phyloP scores from a whole-genome alignment of 108 stramenopile genomes.

The Aurantiochytrium sp. region DNA sequence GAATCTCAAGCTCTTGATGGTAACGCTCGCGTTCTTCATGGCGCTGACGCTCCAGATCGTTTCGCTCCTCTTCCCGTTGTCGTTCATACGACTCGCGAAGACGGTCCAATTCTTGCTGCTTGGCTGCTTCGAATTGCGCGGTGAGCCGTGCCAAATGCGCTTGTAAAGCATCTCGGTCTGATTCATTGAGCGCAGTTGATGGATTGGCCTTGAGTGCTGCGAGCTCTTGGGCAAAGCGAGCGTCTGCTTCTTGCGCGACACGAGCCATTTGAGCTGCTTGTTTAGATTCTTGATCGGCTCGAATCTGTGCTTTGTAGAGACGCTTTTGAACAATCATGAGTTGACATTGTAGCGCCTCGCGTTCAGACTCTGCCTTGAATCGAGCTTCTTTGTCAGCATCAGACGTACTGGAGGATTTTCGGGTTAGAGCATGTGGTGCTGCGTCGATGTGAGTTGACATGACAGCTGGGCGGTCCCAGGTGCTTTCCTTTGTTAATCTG shows the following conservation, averaged over 20 bases:
- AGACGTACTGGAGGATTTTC: no score
- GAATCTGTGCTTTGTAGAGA: not conserved
- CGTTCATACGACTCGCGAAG: not conserved
- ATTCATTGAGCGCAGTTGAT: no score
- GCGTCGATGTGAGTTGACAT: not conserved
- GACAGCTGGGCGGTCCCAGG: not conserved
- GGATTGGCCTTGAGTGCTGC: not conserved
- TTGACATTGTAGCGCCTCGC: not conserved
- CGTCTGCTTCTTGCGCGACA: not conserved
- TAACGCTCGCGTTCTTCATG: conserved; percentile 27
- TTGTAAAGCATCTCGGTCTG: not conserved
- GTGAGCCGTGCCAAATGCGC: not conserved
- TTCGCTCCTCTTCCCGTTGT: conserved; percentile 32
- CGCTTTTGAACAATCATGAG: not conserved
- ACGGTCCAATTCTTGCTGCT: not conserved
- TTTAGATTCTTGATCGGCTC: not conserved
- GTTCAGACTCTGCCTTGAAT: not conserved
- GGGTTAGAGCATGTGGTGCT: no score
- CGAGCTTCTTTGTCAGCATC: no score
- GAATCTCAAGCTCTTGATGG: conserved; percentile 13
- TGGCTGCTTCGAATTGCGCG: not conserved
- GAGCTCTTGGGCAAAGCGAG: not conserved
- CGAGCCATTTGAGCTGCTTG: not conserved
- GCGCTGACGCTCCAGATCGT: not conserved
- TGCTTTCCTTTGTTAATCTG: not conserved